These are phyloP conservation scores for Lyophyllum semitale DNA, from an alignment of 768 basidiomycete genomes.

Conservation along the genomic window DNA sequence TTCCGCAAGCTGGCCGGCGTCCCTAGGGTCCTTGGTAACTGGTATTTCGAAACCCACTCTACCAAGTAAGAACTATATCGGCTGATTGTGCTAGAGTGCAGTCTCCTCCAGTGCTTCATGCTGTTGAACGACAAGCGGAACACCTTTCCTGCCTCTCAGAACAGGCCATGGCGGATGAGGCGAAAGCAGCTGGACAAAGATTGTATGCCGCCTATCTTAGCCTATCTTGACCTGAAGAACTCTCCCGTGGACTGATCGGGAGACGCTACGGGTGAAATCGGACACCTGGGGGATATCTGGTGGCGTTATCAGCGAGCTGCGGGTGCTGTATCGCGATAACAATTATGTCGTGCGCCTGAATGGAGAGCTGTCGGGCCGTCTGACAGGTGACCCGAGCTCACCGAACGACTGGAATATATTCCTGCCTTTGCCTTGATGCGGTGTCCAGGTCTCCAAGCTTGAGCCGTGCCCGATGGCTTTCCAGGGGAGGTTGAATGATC, in stretches of 20 bases:
- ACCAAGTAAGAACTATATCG: not conserved
- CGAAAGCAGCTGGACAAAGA: not conserved
- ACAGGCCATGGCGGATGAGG: constrained; percentile 1
- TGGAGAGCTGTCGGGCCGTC: not conserved
- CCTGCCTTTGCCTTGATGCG: not conserved
- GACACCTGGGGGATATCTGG: not conserved
- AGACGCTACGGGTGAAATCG: not conserved
- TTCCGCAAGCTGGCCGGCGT: too few relatives aligned
- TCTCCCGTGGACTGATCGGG: not conserved
- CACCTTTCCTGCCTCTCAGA: not conserved
- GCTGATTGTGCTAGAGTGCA: not conserved
- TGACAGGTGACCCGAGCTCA: not conserved
- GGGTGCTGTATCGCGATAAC: not conserved
- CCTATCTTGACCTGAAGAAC: not conserved
- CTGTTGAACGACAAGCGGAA: not conserved
- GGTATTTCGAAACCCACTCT: not conserved
- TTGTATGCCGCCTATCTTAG: not conserved
- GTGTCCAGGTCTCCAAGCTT: not conserved
- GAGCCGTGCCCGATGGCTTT: not conserved
- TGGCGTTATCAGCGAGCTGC: not conserved
- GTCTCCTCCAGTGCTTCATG: constrained; percentile 1
- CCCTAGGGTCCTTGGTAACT: not conserved
- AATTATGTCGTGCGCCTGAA: not conserved
- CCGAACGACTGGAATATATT: not conserved
- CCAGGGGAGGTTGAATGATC: not conserved